Base-by-base conservation (phyloP, 1,284 basidiomycete genomes). In the Polyporus tsugae region DNA sequence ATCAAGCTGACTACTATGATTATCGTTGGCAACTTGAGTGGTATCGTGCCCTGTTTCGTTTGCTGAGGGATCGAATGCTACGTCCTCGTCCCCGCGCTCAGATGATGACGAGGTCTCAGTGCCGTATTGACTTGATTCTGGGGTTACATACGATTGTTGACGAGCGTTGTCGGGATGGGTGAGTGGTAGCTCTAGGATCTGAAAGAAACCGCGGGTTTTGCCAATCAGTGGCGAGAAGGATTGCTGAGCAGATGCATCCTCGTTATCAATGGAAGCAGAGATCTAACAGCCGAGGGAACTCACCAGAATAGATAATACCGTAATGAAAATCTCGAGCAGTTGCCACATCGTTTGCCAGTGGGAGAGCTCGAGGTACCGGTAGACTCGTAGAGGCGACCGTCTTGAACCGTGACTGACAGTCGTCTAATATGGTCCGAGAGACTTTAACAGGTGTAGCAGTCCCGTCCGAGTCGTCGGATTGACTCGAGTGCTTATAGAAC, bases 101-200 rank as follows among this genome's bases (percentile, higher is more conserved):
- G 52, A 55, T 55, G 52, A 55, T 6, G 29, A 3, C 4, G 52
- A 55, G 29, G 52, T 33, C 7, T 58, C 35, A 38, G 55, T 36
- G 7, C 33, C 55, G 9, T 58, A 19, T 58, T 35, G 55, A 13
- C 0, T 38, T 2, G 55, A 58, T 19, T 22, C 35, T 6, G 35
- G 7, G 22, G 55, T n/a, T 6, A 10, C 17, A n/a, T 58, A 35
- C n/a, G 55, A 58, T 13, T 6, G 33, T 35, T 36, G 17, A 38
- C 6, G n/a, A 11, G 15, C 4, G 17, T 70, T 19, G 68, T 73
- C 58, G 35, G 63, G n/a, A 52, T 38, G 36, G 13, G 19, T 9
- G 10, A 38, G 19, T 9, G 55, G 55, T 22, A 58, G 35, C 10
- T 58, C 55, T n/a, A 58, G 55, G 35, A 58, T 58, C 19, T 36